Conservation (phyloP, 345 rosid species). For the Arabidopsis suecica region DNA sequence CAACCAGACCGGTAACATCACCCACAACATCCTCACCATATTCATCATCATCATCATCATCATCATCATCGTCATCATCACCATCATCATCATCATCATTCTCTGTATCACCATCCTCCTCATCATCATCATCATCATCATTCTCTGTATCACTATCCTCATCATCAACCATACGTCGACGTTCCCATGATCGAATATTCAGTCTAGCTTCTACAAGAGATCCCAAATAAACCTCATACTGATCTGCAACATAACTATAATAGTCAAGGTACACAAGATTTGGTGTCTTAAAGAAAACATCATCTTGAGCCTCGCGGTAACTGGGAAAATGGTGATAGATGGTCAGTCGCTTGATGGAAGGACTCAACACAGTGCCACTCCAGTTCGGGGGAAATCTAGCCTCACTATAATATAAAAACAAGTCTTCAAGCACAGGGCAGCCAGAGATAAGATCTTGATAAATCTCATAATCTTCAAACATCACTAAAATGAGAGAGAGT, state of each 20-base stretch:
- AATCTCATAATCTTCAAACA: background rate
- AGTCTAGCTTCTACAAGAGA: background rate
- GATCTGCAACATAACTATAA: background rate
- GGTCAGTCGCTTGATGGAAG: constrained; percentile 15
- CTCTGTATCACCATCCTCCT: no score
- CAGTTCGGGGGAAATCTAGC: rapidly evolving
- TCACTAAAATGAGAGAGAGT: background rate
- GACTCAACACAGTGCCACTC: background rate
- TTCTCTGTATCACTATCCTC: no score
- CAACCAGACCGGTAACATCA: no score
- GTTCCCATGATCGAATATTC: background rate
- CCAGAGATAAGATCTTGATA: background rate
- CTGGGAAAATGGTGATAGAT: background rate
- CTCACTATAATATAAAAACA: background rate
- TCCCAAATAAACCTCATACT: background rate
- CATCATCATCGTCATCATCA: no score
- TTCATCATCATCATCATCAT: no score
- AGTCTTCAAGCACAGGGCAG: constrained; percentile 10
- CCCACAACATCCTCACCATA: no score
- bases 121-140: no score
- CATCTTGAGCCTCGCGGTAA: background rate
- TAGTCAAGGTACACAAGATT: constrained; percentile 29
- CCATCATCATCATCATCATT: no score
- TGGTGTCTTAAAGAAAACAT: background rate
- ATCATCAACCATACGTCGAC: no score